Evolutionary conservation across 805 yeast species (phyloP), one percentile per base, ranked within the genome.

Genomic region (Suhomyces sp.): DNA sequence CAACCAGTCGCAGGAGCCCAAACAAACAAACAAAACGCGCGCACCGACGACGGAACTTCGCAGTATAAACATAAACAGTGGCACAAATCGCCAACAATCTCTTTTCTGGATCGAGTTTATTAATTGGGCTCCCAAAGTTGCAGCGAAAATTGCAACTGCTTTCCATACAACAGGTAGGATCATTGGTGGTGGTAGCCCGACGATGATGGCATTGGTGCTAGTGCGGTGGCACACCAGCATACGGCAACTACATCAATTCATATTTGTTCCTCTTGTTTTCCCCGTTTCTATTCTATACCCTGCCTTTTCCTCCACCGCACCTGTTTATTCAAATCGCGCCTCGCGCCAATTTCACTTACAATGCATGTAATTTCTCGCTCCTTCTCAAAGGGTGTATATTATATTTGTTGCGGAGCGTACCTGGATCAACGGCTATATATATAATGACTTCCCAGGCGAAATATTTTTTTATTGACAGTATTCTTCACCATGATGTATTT

Each of bases 401-500:
- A n/a, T 31, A 31, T 31, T 31, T 31, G 6, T 27, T 27, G 12
- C n/a, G 31, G 31, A 10, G 31, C 31, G 31, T 27, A 27, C 35
- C 13, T 31, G 35, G 15, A 33, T 44, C 39, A 3, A 44, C 12
- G 10, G 13, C n/a, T 31, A 25, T 44, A 44, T 44, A 44, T 44
- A 44, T 44, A 44, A 6, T 6, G 35, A 12, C 19, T 24, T n/a
- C 20, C 35, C 46, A 4, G 7, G 13, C 20, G 6, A 17, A n/a
- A 12, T 19, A 37, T 8, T 37, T 37, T 37, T 35, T 19, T 19
- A 10, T 37, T 19, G 41, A 19, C 41, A 37, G 41, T 29, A 44
- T 27, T 31, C 39, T 35, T 17, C 29, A 35, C 29, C 49, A 56
- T 46, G 53, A 65, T 66, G 67, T 64, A 57, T 45, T 53, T 65